Percentiles rank a stretch among this genome's conserved stretches.
phyloP scores from a whole-genome alignment of 1,139 yeast species.

The Keqinozyma sinolaborantium region DNA sequence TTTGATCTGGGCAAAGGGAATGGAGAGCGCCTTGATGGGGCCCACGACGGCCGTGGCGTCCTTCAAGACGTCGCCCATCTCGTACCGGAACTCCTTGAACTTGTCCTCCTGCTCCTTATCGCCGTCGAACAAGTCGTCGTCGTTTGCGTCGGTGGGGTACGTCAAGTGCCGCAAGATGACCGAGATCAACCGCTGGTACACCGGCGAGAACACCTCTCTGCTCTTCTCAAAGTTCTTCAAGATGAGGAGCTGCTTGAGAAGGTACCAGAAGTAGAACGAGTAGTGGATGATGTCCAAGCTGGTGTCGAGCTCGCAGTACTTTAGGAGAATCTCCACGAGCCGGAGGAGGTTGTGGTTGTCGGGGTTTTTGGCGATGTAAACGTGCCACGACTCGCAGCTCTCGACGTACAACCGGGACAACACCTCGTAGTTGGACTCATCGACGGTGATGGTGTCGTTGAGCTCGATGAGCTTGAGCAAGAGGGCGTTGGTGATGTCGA shows the following conservation, averaged over 20 bases:
- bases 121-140: constrained; percentile 46
- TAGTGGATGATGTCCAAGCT: constrained; percentile 88
- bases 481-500: constrained; percentile 61
- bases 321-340: constrained; percentile 70
- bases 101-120: constrained; percentile 86
- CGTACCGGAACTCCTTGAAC: constrained; percentile 90
- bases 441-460: constrained; percentile 47
- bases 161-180: constrained; percentile 70
- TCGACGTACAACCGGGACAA: constrained; percentile 79
- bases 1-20: constrained; percentile 57
- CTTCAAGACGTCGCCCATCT: constrained; percentile 93
- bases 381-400: constrained; percentile 96
- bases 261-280: constrained; percentile 91
- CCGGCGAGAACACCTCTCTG: constrained; percentile 51
- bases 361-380: constrained; percentile 74
- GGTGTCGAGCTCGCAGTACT: constrained; percentile 58
- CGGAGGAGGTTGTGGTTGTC: constrained; percentile 53
- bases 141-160: constrained; percentile 58
- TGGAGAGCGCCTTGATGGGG: constrained; percentile 58
- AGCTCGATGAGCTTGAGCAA: constrained; percentile 65
- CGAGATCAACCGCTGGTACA: constrained; percentile 61
- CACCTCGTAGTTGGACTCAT: constrained; percentile 73
- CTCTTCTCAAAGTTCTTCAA: constrained; percentile 63
- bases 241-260: constrained; percentile 68
- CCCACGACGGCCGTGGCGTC: constrained; percentile 94